Evolutionary conservation across 2,329 filamentous ascomycete genomes (phyloP).

Genomic region (Cladophialophora yegresii): DNA sequence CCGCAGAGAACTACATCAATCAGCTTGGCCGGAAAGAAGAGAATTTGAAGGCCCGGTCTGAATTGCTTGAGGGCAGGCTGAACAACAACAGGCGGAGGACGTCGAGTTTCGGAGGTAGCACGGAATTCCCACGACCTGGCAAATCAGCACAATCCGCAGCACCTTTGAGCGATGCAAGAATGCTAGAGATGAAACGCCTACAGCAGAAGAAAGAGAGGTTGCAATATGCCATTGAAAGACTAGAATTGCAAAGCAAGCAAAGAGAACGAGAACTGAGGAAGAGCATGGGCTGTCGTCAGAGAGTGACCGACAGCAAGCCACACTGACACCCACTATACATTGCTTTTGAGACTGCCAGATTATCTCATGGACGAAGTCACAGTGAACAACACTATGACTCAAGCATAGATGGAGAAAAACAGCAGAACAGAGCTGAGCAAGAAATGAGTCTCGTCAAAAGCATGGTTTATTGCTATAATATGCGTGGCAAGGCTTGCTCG

Average conservation of each 20-base stretch:
- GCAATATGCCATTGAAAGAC: constrained; percentile 79
- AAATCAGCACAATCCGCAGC: constrained; percentile 28
- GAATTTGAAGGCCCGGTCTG: constrained; percentile 76
- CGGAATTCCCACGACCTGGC: constrained; percentile 29
- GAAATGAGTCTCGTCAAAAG: not conserved
- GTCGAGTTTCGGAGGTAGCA: constrained; percentile 24
- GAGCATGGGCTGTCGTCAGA: constrained; percentile 63
- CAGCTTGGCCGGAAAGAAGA: constrained; percentile 81
- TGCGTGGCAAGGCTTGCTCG: constrained; percentile 1
- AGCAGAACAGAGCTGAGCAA: not conserved
- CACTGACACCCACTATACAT: not conserved
- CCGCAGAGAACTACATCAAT: constrained; percentile 80
- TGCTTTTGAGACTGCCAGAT: not conserved
- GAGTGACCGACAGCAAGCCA: constrained; percentile 19
- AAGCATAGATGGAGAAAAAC: not conserved
- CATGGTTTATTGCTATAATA: constrained; percentile 25
- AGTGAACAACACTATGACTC: not conserved
- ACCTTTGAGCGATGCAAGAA: constrained; percentile 46
- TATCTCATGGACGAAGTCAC: not conserved
- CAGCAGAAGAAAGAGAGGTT: constrained; percentile 81
- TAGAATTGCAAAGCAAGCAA: constrained; percentile 85
- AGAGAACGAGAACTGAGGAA: constrained; percentile 69
- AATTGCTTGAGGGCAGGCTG: constrained; percentile 76
- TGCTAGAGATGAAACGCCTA: constrained; percentile 66
- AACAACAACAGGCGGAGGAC: constrained; percentile 47